Base-by-base conservation (phyloP, 768 basidiomycete species). In the Termitomyces heimii region DNA sequence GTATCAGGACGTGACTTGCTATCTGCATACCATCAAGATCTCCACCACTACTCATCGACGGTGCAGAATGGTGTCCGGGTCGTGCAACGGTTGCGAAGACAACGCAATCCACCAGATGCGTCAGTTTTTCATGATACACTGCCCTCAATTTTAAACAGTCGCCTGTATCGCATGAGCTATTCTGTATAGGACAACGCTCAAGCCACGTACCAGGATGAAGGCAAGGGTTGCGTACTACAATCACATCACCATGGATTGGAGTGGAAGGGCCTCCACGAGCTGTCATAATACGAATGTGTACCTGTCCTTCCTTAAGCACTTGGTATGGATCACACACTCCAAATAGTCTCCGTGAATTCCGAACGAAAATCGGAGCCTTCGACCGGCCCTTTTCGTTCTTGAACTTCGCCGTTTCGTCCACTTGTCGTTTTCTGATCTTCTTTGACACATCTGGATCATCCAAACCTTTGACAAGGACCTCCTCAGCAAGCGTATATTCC, bases 31-130 rank as follows among this genome's bases (percentile, higher is more conserved):
- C 81, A 66, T 85, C 84, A 18, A 85, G 71, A 64, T 86, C 84
- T 18, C 85, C 85, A 9, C 86, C 86, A 48, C 84, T 85, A 44
- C 81, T 84, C 84, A 88, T 86, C 0, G 84, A 79, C 6, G 85
- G 84, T 9, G 85, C 84, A 14, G 86, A 75, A 49, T 82, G 78
- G 35, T 79, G 80, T 5, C 83, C 84, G 18, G 80, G 79, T 34
- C 72, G 70, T 1, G 80, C 82, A 7, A 81, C 79, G 1, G 79
- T 77, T 1, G 86, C 81, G 60, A 88, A 88, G 3, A 88, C 84
- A 18, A 88, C 70, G 57, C 85, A 88, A 55, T 88, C 86, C 0
- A 84, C 76, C 0, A 88, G 75, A 64, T 87, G 84, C 5, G 75
- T 63, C 16, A 87, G 67, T 16, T 72, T 65, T 3, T 76, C 73